Percentiles rank a stretch among this genome's conserved stretches.
These are phyloP conservation scores for Tagetes erecta DNA, from an alignment of 129 eudicot species.

Conservation along the genomic window DNA sequence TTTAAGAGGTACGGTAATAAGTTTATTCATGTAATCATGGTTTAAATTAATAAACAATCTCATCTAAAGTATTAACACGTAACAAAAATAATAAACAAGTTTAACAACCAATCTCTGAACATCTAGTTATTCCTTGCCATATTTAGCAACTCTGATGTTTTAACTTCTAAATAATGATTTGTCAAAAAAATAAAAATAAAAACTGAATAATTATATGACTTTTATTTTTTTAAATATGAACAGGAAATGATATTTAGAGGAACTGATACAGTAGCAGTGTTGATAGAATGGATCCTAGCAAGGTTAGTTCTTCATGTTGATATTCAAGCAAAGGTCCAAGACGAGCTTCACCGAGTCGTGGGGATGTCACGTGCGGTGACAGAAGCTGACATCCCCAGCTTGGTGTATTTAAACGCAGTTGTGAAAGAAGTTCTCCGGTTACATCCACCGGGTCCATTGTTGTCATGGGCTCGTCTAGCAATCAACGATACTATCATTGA, in stretches of 20 bases:
- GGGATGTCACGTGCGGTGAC: slow-evolving; percentile 68
- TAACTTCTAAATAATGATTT: not conserved
- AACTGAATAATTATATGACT: too few species aligned
- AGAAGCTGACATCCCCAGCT: slow-evolving; percentile 55
- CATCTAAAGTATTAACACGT: not conserved
- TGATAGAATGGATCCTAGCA: slow-evolving; percentile 92
- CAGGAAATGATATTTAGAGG: slow-evolving; percentile 99
- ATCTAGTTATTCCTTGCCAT: slow-evolving; percentile 6
- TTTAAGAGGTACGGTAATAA: too few species aligned
- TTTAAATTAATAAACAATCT: not conserved
- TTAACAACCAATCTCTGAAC: not conserved
- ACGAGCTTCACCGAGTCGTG: slow-evolving; percentile 64
- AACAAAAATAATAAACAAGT: not conserved
- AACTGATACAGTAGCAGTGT: slow-evolving; percentile 79
- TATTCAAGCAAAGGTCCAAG: slow-evolving; percentile 63
- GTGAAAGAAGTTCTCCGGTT: slow-evolving; percentile 79
- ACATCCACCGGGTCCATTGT: slow-evolving; percentile 94
- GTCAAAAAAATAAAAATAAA: too few species aligned
- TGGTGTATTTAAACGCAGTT: slow-evolving; percentile 71
- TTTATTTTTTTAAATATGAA: not conserved
- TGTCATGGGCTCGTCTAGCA: slow-evolving; percentile 83
- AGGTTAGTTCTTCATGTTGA: slow-evolving; percentile 72
- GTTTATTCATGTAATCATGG: not conserved
- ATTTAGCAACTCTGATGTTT: slow-evolving; percentile 8
- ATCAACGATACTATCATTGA: slow-evolving; percentile 59